phyloP scores from a whole-genome alignment of 495 filamentous ascomycete genomes.

The Parathielavia appendiculata region DNA sequence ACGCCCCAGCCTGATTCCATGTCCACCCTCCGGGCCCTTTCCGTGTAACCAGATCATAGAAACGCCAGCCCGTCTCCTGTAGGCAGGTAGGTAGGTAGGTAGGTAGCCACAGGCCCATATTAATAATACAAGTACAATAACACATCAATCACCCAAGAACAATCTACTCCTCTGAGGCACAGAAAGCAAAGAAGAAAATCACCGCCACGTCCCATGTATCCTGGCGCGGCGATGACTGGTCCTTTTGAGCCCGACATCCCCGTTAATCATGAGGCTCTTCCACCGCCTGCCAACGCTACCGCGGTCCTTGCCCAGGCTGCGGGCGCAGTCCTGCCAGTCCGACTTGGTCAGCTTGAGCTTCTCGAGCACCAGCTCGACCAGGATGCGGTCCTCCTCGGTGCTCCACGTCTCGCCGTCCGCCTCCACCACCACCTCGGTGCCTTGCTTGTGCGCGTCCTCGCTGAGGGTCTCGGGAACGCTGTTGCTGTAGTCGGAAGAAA shows the following conservation, averaged over 20 bases:
- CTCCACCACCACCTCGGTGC: constrained; percentile 39
- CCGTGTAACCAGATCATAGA: background rate
- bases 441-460: constrained; percentile 2
- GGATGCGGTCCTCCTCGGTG: constrained; percentile 61
- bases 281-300: constrained; percentile 63
- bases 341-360: constrained; percentile 66
- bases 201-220: constrained; percentile 50
- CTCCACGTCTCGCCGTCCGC: constrained; percentile 53
- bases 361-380: constrained; percentile 69
- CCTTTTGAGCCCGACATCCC: constrained; percentile 56
- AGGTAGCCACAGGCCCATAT: background rate
- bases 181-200: constrained; percentile 21
- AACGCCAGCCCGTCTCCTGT: constrained; percentile 3
- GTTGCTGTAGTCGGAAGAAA: background rate
- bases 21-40: too few relatives aligned
- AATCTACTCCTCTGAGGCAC: background rate
- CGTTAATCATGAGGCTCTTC: constrained; percentile 58
- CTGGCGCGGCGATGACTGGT: constrained; percentile 39
- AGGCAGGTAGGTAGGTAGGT: background rate
- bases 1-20: background rate
- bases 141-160: background rate
- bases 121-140: constrained; percentile 4
- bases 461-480: constrained; percentile 1
- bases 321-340: constrained; percentile 77
- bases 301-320: constrained; percentile 60